phyloP scores from a whole-genome alignment of 495 filamentous ascomycete genomes.

The Podospora pseudoanserina region DNA sequence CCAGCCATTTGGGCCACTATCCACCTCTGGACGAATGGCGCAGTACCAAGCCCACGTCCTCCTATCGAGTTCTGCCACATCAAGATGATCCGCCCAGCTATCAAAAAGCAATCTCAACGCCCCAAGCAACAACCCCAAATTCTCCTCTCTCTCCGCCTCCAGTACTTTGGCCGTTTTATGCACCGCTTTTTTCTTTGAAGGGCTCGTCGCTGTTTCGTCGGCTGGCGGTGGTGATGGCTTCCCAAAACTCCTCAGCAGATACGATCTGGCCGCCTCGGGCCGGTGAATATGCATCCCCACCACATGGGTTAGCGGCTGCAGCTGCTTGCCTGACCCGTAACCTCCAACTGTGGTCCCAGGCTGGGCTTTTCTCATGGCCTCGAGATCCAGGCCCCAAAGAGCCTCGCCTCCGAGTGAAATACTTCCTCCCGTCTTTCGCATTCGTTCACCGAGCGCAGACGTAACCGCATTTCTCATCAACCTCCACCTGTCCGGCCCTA shows the following conservation, averaged over 20 bases:
- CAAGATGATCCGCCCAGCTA: conserved; percentile 62
- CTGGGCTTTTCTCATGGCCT: conserved; percentile 49
- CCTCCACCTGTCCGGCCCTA: conserved; percentile 76
- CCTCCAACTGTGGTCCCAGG: conserved; percentile 23
- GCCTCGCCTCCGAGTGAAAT: conserved; percentile 47
- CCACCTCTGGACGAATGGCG: conserved; percentile 67
- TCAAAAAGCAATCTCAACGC: conserved; percentile 64
- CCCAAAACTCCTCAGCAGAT: conserved; percentile 60
- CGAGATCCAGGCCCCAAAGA: conserved; percentile 77
- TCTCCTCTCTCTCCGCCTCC: conserved; percentile 59
- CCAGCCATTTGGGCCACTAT: conserved; percentile 70
- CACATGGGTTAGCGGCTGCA: conserved; percentile 23
- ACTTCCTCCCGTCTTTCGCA: conserved; percentile 40
- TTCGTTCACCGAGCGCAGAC: conserved; percentile 44
- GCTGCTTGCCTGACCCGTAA: conserved; percentile 19
- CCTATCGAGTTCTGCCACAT: conserved; percentile 61
- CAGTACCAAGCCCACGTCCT: conserved; percentile 80
- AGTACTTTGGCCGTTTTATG: conserved; percentile 43
- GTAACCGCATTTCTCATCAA: conserved; percentile 50
- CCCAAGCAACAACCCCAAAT: conserved; percentile 61
- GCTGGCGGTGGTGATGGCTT: conserved; percentile 13
- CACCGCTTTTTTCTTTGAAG: conserved; percentile 36
- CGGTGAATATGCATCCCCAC: conserved; percentile 62
- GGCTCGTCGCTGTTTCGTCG: conserved; percentile 4
- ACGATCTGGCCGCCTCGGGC: conserved; percentile 58